Percentiles rank a stretch among this genome's conserved stretches.
phyloP scores from a whole-genome alignment of 768 basidiomycete genomes.

The Cytidiella melzeri region DNA sequence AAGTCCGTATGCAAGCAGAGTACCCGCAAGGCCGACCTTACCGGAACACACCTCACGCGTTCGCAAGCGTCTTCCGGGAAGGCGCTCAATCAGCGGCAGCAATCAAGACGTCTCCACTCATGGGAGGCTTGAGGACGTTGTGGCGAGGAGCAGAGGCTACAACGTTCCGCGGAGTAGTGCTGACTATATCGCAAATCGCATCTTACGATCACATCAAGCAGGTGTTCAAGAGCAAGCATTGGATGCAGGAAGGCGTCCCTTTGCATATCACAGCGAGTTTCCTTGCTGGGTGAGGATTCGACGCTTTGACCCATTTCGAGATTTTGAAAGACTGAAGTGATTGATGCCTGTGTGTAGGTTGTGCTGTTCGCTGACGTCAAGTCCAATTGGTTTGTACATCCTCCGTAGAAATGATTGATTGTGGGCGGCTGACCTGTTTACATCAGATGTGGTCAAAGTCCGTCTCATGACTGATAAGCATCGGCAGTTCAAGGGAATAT shows the following conservation, averaged over 20 bases:
- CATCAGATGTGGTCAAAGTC: constrained; percentile 31
- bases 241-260: constrained; percentile 28
- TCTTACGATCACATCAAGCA: constrained; percentile 33
- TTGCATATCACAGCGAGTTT: constrained; percentile 28
- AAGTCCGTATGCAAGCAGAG: constrained; percentile 33
- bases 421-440: too few relatives aligned
- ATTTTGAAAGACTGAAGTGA: too few relatives aligned
- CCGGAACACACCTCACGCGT: constrained; percentile 25
- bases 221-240: constrained; percentile 21
- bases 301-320: too few relatives aligned
- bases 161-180: constrained; percentile 27
- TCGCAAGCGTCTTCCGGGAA: constrained; percentile 25
- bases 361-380: constrained; percentile 30
- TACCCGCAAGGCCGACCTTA: constrained; percentile 29
- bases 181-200: constrained; percentile 30
- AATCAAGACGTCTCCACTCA: constrained; percentile 3
- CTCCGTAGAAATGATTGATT: too few relatives aligned
- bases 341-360: constrained; percentile 13
- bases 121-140: constrained; percentile 23
- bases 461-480: constrained; percentile 32
- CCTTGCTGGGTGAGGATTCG: constrained; percentile 18
- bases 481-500: constrained; percentile 21
- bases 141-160: constrained; percentile 30
- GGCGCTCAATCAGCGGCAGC: constrained; percentile 14
- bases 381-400: constrained; percentile 4